Base-by-base conservation (phyloP, 306 rosid species). In the Nissolia schottii region DNA sequence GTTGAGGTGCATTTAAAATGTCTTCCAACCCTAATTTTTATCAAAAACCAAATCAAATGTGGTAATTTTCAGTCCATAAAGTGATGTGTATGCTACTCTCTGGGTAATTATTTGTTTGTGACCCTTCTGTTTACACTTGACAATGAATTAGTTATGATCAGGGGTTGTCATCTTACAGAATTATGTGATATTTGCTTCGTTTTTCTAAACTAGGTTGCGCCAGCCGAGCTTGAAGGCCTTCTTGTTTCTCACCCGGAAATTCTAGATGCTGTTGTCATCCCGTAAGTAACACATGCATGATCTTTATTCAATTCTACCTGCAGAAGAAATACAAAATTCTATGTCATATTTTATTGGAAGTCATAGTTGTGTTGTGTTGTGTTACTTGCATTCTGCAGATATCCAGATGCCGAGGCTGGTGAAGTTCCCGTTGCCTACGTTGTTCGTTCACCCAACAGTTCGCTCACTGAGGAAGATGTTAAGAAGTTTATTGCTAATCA, bases 171-270 rank as follows among this genome's bases (percentile, higher is more conserved):
- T 59, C 29, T 11, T 54, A 12, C 29, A 56, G 27, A 56, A 66
- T 48, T 18, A 24, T 50, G 49, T 60, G 16, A 60, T 41, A 28
- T 58, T 71, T 62, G 20, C 7, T 46, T 65, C 31, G 37, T 69
- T 37, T 19, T 56, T 74, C 34, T 70, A 64, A 15, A 25, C 79
- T 71, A 91, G 97, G 97, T 94, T 79, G 98, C 98, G 3, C 98
- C 98, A 43, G 97, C 98, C 37, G 98, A 91, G 78, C 95, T 94
- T 40, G 98, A 94, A 85, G 97, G 92, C 41, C 84, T 91, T 67
- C 92, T 94, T 32, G 82, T 94, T 77, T 91, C 97, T 82, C 97
- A 94, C 81, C 92, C 97, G 48, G 96, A 91, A 80, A 86, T 94
- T 77, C 72, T 87, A 50, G 98, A 94, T 71, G 94, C 98, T 8